These are phyloP conservation scores for Hyaloscypha finlandica DNA, from an alignment of 495 filamentous ascomycete species.

Conservation along the genomic window DNA sequence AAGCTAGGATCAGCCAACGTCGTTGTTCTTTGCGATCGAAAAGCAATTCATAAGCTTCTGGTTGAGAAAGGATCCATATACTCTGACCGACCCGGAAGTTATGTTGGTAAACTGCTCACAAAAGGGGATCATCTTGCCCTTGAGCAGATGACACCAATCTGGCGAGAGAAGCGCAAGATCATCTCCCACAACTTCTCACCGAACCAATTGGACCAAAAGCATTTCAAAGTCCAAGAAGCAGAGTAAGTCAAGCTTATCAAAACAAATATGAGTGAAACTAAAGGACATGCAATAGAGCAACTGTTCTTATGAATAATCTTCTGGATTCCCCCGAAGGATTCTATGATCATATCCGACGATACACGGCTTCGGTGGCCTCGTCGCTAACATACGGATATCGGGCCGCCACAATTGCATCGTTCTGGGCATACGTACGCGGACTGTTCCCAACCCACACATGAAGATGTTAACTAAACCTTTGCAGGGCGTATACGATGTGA, in stretches of 20 bases:
- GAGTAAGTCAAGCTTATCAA: too few relatives aligned
- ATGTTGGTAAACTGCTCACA: background rate
- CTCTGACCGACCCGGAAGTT: background rate
- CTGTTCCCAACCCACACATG: too few relatives aligned
- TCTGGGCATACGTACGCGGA: too few relatives aligned
- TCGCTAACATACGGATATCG: too few relatives aligned
- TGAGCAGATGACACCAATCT: background rate
- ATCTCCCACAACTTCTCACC: background rate
- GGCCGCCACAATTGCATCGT: too few relatives aligned
- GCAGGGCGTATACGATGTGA: too few relatives aligned
- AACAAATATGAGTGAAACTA: too few relatives aligned
- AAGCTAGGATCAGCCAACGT: background rate
- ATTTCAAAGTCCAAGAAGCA: too few relatives aligned
- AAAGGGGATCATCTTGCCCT: too few relatives aligned
- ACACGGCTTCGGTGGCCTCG: background rate
- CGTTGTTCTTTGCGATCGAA: background rate
- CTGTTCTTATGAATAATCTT: background rate
- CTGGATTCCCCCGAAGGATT: background rate
- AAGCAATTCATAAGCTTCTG: background rate
- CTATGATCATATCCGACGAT: background rate
- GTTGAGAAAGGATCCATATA: background rate
- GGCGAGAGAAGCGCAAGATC: background rate
- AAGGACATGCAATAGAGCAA: background rate
- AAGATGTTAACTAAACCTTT: too few relatives aligned
- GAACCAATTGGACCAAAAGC: too few relatives aligned